Conservation (phyloP, 2,329 filamentous ascomycete species). For the Phoma sp. region DNA sequence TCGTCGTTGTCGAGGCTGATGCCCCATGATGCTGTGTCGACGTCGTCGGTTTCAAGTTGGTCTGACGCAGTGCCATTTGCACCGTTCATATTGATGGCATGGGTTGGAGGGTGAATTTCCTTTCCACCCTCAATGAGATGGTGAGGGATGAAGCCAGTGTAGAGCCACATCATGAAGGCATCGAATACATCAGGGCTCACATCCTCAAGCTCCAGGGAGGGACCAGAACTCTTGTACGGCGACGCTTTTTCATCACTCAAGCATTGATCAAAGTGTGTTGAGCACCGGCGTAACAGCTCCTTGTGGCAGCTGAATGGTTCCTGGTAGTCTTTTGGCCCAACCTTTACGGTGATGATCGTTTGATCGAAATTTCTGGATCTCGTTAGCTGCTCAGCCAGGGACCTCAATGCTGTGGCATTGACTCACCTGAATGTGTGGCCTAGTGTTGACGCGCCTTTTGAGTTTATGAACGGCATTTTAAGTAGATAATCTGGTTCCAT, state of each 20-base stretch:
- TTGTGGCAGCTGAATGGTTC: slow-evolving; percentile 47
- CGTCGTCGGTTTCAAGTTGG: slow-evolving; percentile 38
- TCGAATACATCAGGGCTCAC: slow-evolving; percentile 48
- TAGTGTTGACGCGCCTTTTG: slow-evolving; percentile 41
- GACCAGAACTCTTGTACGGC: slow-evolving; percentile 40
- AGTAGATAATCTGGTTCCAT: slow-evolving; percentile 46
- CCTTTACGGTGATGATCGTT: slow-evolving; percentile 46
- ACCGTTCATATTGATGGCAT: slow-evolving; percentile 33
- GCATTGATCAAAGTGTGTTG: slow-evolving; percentile 42
- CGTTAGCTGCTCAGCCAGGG: slow-evolving; percentile 20
- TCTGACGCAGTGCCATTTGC: slow-evolving; percentile 21
- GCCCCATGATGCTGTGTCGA: slow-evolving; percentile 46
- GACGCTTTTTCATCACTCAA: slow-evolving; percentile 39
- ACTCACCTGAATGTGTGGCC: slow-evolving; percentile 46
- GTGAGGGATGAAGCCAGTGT: slow-evolving; percentile 46
- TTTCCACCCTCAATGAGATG: slow-evolving; percentile 48
- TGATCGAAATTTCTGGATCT: slow-evolving; percentile 45
- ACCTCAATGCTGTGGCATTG: neutral
- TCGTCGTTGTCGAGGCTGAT: slow-evolving; percentile 44
- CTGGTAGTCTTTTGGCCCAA: slow-evolving; percentile 39
- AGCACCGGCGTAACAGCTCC: slow-evolving; percentile 44
- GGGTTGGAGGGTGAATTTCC: slow-evolving; percentile 40
- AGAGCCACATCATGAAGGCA: slow-evolving; percentile 49
- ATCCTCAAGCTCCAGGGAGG: slow-evolving; percentile 42
- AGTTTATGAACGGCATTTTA: slow-evolving; percentile 48